Conservation (phyloP, 164 flowering plant species). For the Pachysandra terminalis region DNA sequence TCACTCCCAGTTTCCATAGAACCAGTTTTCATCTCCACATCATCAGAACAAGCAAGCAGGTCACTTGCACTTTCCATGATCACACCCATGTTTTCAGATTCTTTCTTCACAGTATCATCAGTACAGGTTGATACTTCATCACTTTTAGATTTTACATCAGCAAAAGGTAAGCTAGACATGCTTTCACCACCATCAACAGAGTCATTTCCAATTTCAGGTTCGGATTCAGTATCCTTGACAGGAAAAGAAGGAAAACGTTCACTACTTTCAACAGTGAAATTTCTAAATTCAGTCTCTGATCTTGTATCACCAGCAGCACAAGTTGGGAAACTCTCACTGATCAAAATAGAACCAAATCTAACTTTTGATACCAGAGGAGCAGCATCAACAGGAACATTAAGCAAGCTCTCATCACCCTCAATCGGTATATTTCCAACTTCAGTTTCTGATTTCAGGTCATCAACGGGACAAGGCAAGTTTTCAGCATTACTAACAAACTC, state of each 20-base stretch:
- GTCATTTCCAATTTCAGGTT: background rate
- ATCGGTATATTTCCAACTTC: slow-evolving; percentile 6
- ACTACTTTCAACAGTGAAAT: slow-evolving; percentile 2
- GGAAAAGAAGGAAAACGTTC: background rate
- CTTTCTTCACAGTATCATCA: slow-evolving; percentile 10
- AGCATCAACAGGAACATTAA: slow-evolving; percentile 8
- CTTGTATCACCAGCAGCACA: background rate
- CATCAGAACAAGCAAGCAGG: slow-evolving; percentile 3
- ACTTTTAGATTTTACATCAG: slow-evolving; percentile 1
- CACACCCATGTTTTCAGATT: slow-evolving; percentile 1
- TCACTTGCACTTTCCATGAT: background rate
- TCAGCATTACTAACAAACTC: slow-evolving; percentile 2
- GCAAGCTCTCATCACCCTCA: slow-evolving; percentile 11
- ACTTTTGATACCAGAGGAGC: background rate
- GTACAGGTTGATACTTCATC: background rate
- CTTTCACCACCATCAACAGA: slow-evolving; percentile 8
- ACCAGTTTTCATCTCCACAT: slow-evolving; percentile 8
- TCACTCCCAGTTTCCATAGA: background rate
- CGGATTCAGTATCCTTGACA: background rate
- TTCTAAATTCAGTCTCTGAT: slow-evolving; percentile 8
- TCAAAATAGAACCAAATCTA: slow-evolving; percentile 4
- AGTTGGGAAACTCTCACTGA: background rate
- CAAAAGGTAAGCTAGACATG: slow-evolving; percentile 2
- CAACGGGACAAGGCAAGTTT: background rate
- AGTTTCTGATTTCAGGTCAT: slow-evolving; percentile 2